Conservation (phyloP, 2,329 filamentous ascomycete species). For the Talaromyces verruculosus region DNA sequence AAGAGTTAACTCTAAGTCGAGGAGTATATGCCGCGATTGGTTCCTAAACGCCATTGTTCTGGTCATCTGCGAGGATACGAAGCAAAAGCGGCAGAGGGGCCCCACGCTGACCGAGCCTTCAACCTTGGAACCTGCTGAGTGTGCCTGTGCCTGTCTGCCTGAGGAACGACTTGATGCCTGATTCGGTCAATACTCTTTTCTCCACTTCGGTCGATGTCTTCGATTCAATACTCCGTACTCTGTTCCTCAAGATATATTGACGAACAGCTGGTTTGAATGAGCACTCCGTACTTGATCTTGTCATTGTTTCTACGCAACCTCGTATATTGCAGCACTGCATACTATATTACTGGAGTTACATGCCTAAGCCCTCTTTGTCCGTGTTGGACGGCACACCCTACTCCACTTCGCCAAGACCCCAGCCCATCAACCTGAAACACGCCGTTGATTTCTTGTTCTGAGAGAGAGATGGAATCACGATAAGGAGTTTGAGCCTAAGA, state of each 20-base stretch:
- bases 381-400: neutral
- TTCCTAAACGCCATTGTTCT: neutral
- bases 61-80: neutral
- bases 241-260: neutral
- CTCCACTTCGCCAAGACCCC: neutral
- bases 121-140: neutral
- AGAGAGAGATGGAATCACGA: neutral
- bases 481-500: neutral
- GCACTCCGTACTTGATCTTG: neutral
- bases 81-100: neutral
- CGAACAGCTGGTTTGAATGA: too few species aligned
- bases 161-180: conserved; percentile 5
- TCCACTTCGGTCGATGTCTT: neutral
- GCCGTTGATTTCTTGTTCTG: neutral
- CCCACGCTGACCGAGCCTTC: neutral
- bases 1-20: neutral
- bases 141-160: neutral
- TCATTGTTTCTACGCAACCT: neutral
- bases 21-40: neutral
- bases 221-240: neutral
- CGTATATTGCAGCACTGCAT: neutral
- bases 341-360: neutral
- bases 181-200: conserved; percentile 10
- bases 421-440: conserved; percentile 13
- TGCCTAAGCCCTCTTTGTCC: neutral